Evolutionary conservation across 2,329 filamentous ascomycete genomes (phyloP).

Genomic region (Periconia digitata): DNA sequence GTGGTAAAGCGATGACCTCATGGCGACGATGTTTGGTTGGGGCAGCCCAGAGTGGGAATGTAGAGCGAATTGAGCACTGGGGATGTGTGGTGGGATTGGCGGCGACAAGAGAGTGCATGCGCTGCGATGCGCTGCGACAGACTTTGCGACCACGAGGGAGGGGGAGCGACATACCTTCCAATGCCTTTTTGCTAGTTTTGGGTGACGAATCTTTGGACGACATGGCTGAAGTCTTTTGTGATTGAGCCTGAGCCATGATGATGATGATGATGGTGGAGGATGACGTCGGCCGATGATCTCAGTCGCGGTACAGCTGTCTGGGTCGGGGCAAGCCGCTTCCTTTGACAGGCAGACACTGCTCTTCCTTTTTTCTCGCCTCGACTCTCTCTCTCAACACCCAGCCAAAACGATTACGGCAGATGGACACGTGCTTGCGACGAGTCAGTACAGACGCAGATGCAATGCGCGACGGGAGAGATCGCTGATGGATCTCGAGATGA

Average conservation of each 20-base stretch:
- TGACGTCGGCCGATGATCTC: slow-evolving; percentile 1
- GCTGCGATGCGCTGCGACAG: too few species aligned
- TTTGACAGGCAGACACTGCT: background rate
- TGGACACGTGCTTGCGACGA: too few species aligned
- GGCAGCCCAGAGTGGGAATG: too few species aligned
- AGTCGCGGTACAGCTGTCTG: background rate
- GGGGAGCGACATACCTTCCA: background rate
- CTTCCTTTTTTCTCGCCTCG: background rate
- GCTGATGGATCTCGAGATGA: too few species aligned
- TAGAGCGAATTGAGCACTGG: too few species aligned
- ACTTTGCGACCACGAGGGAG: background rate
- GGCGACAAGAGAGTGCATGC: too few species aligned
- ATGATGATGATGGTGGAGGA: too few species aligned
- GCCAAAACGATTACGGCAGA: background rate
- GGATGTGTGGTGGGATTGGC: background rate
- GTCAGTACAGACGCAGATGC: background rate
- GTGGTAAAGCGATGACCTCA: background rate
- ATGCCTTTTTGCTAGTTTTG: background rate
- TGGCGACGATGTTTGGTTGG: background rate
- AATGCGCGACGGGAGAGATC: too few species aligned
- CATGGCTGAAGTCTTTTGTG: background rate
- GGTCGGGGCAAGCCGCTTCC: background rate
- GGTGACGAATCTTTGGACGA: slow-evolving; percentile 2
- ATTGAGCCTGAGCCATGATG: slow-evolving; percentile 2
- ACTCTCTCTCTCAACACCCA: background rate